phyloP scores from a whole-genome alignment of 331 rosid genomes.

The Quercus lobata region DNA sequence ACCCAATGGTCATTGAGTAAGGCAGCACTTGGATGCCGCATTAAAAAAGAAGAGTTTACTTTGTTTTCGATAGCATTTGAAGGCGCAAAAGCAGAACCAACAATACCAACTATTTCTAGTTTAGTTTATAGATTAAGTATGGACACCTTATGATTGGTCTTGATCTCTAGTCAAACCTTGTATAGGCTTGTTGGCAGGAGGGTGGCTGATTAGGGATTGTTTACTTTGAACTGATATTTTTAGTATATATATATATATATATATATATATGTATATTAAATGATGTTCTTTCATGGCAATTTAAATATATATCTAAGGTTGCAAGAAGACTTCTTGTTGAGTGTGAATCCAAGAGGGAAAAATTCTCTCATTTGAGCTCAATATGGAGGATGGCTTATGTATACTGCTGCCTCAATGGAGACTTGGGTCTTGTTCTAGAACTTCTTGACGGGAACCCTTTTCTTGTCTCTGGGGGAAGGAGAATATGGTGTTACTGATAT shows the following conservation, averaged over 20 bases:
- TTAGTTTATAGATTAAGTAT: background rate
- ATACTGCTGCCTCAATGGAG: slow-evolving; percentile 87
- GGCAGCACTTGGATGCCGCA: background rate
- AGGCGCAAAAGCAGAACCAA: background rate
- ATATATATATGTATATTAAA: no score
- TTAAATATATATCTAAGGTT: slow-evolving; percentile 27
- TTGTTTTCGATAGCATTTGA: background rate
- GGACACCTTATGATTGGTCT: background rate
- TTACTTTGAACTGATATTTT: background rate
- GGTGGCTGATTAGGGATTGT: background rate
- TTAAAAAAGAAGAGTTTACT: background rate
- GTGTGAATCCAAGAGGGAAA: slow-evolving; percentile 63
- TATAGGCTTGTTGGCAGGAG: background rate
- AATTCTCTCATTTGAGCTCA: slow-evolving; percentile 30
- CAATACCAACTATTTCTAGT: background rate
- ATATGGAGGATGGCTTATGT: slow-evolving; percentile 87
- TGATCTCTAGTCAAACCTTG: background rate
- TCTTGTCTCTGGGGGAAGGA: slow-evolving; percentile 87
- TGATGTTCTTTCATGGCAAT: background rate
- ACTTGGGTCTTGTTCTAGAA: slow-evolving; percentile 50
- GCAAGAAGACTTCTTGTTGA: slow-evolving; percentile 64
- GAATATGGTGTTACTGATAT: slow-evolving; percentile 91
- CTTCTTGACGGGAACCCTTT: slow-evolving; percentile 76
- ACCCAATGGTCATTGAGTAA: background rate
- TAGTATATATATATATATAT: background rate